Evolutionary conservation across 768 basidiomycete genomes (phyloP).

Genomic region (Saitozyma podzolica): DNA sequence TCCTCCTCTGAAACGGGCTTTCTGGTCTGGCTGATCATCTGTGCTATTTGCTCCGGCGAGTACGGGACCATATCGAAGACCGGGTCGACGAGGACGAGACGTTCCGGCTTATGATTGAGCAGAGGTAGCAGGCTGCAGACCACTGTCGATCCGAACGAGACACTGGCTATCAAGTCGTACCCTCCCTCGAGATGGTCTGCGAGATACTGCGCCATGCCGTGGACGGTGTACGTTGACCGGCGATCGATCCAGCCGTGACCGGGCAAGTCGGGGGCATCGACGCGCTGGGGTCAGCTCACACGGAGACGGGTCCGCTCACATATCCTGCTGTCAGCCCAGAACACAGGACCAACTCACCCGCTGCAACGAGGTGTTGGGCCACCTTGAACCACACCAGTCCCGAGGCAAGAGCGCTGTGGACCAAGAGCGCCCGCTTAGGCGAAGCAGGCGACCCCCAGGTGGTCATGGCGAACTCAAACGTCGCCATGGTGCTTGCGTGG

Average conservation of each 20-base stretch:
- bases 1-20: conserved; percentile 15
- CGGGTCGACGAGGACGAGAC: conserved; percentile 21
- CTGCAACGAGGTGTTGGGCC: conserved; percentile 17
- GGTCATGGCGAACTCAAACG: conserved; percentile 13
- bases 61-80: conserved; percentile 11
- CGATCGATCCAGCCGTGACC: conserved; percentile 26
- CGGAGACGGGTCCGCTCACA: conserved; percentile 4
- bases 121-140: not conserved
- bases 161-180: conserved; percentile 24
- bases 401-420: conserved; percentile 20
- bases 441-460: conserved; percentile 17
- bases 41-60: conserved; percentile 2
- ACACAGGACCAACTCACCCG: not conserved
- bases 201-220: conserved; percentile 14
- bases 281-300: conserved; percentile 8
- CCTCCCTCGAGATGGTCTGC: conserved; percentile 15
- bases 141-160: conserved; percentile 23
- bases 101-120: conserved; percentile 10
- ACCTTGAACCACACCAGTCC: conserved; percentile 25
- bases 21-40: conserved; percentile 9
- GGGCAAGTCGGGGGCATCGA: conserved; percentile 22
- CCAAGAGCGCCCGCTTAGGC: conserved; percentile 14
- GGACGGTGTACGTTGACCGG: conserved; percentile 10
- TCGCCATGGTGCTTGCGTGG: conserved; percentile 5
- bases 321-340: conserved; percentile 7